These are phyloP conservation scores for Mallotus repandus DNA, from an alignment of 441 rosid genomes.

Conservation along the genomic window DNA sequence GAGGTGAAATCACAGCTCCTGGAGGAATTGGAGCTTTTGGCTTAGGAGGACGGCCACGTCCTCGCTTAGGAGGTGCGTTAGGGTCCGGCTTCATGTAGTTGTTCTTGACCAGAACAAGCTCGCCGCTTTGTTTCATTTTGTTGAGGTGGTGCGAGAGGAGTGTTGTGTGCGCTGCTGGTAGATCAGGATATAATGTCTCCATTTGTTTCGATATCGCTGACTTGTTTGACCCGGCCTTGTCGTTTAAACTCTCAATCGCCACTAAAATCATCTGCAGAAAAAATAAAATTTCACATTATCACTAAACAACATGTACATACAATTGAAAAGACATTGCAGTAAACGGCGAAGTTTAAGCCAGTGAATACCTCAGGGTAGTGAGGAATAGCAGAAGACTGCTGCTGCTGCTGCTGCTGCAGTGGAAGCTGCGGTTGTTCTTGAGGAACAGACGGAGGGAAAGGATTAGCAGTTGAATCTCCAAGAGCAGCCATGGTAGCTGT, in stretches of 20 bases:
- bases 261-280: constrained; percentile 57
- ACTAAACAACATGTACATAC: no score
- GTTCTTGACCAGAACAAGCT: constrained; percentile 55
- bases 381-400: constrained; percentile 22
- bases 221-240: constrained; percentile 49
- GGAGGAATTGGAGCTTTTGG: constrained; percentile 37
- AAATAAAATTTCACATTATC: neutral
- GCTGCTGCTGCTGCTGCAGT: constrained; percentile 7
- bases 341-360: no score
- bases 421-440: constrained; percentile 9
- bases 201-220: constrained; percentile 55
- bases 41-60: constrained; percentile 87
- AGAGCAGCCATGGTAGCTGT: constrained; percentile 18
- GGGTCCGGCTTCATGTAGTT: constrained; percentile 68
- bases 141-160: constrained; percentile 58
- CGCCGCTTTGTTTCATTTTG: constrained; percentile 57
- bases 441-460: neutral
- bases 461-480: constrained; percentile 20
- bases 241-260: constrained; percentile 61
- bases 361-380: constrained; percentile 40
- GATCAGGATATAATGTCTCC: constrained; percentile 45
- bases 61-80: constrained; percentile 62
- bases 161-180: constrained; percentile 57
- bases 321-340: no score
- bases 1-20: constrained; percentile 33